Base-by-base conservation (phyloP, 2,329 filamentous ascomycete species). In the Neurospora crassa region DNA sequence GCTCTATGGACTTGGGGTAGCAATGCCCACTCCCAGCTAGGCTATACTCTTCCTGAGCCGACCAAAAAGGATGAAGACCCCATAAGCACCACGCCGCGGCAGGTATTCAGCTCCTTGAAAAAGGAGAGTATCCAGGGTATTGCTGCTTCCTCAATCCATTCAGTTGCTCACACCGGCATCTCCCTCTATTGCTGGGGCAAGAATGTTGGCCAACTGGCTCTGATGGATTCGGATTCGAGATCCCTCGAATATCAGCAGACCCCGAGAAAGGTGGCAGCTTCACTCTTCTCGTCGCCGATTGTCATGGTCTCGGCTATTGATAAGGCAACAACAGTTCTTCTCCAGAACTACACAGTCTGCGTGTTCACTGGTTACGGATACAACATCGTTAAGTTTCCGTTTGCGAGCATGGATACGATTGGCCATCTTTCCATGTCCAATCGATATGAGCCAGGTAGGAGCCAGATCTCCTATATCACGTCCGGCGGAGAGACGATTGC, bases 351-450 rank as follows among this genome's bases (percentile, higher is more conserved):
- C 75, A 93, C 94, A 24, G 93, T 98, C 11, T 96, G 92, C 85
- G 91, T 99, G 0, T 97, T 99, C 76, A 95, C 94, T 0, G 96
- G 96, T 75, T 98, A 97, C 77, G 95, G 95, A 5, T 98, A 97
- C 79, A 93, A 94, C n/a, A 92, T 93, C 74, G 86, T 98, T 70
- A 90, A 89, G 67, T 97, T 98, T 74, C 92, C 93, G 0, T 84
- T 92, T 42, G 83, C 84, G 1, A 92, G 94, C 74, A 87, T 88
- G 6, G 90, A 93, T 74, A 87, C 87, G 24, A 93, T 95, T 34
- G 86, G 87, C 71, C 85, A 88, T 70, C 89, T 88, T 69, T 90
- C 90, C 72, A 82, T 90, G 78, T 85, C 90, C 69, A 89, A 88
- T 18, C 84, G 89, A 74, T 88, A 92, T 75, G 89, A 92, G 70